phyloP scores from a whole-genome alignment of 208 protist genomes.

The Leishmania gerbilli region DNA sequence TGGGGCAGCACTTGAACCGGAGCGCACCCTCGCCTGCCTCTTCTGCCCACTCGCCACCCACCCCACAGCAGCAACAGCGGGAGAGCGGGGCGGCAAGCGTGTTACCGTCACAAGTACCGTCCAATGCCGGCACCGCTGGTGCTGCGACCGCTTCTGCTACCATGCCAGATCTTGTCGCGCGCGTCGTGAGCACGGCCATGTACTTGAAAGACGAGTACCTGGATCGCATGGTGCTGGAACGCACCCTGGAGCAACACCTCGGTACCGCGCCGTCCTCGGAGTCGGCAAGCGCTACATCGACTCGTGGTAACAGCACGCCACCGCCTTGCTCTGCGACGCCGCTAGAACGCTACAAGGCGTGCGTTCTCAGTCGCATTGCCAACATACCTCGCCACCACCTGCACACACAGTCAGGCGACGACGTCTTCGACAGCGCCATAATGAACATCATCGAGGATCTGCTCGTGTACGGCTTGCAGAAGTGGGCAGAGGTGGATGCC shows the following conservation, averaged over 20 bases:
- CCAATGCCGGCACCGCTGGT: neutral
- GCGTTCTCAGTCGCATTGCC: constrained; percentile 31
- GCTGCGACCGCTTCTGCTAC: neutral
- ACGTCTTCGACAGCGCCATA: constrained; percentile 67
- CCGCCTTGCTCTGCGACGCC: neutral
- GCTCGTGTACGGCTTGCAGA: constrained; percentile 39
- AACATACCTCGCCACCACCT: constrained; percentile 39
- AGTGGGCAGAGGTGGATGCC: constrained; percentile 23
- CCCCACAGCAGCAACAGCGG: neutral
- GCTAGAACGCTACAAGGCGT: constrained; percentile 27
- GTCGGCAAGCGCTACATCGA: neutral
- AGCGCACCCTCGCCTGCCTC: neutral
- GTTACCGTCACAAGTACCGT: neutral
- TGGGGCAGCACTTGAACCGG: neutral
- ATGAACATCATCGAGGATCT: constrained; percentile 78
- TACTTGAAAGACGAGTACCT: constrained; percentile 90
- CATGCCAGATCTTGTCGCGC: constrained; percentile 67
- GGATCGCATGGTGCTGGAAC: constrained; percentile 79
- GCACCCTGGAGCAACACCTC: constrained; percentile 31
- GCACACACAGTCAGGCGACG: constrained; percentile 68
- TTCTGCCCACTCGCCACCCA: constrained; percentile 3
- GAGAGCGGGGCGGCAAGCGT: neutral
- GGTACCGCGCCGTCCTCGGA: constrained; percentile 10
- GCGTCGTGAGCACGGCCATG: constrained; percentile 60
- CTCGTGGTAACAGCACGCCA: neutral